Evolutionary conservation across 2,329 filamentous ascomycete species (phyloP), one percentile per base, ranked within the genome.

Genomic region (Penicillium italicum): DNA sequence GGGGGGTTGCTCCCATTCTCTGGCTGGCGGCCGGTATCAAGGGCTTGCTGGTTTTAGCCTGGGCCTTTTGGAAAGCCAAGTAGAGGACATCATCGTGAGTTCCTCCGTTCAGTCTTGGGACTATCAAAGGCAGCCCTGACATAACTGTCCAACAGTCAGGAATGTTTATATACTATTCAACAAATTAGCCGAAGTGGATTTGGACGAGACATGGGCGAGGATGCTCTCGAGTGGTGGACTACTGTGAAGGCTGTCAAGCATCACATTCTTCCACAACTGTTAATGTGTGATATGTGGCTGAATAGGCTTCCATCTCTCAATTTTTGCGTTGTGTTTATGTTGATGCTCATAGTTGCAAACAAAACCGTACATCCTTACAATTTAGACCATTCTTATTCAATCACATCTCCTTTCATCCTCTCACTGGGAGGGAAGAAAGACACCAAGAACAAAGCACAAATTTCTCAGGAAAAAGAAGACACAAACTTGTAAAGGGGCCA

Each of bases 11-110:
- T 18, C 57, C 60, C 3, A 59, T 59, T 5, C 44, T 69, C 33
- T 69, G 66, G 66, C 33, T 69, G 18, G 59, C 58, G 3, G 66
- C 62, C 0, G 66, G 64, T 0, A 60, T 69, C 14, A 69, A 69
- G 30, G 45, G 63, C 22, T 26, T 55, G 2, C 62, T 68, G 9
- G 59, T 52, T 10, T 34, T 59, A 1, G 55, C 56, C 4, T 67
- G 66, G 63, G 55, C 60, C 3, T 62, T 68, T 26, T 66, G 63
- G 63, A 60, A 43, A 18, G 54, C 56, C 5, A 55, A 44, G 24
- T 52, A 51, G 33, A 34, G 20, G 16, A 26, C 16, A 11, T 8
- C 12, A 4, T 24, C 2, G 46, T 50, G 30, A 34, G 47, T 40
- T 4, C 5, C 16, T 12, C 14, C 5, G 14, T 12, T 8, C 16